phyloP scores from a whole-genome alignment of 177 flowering plant species.

The Telopea speciosissima region DNA sequence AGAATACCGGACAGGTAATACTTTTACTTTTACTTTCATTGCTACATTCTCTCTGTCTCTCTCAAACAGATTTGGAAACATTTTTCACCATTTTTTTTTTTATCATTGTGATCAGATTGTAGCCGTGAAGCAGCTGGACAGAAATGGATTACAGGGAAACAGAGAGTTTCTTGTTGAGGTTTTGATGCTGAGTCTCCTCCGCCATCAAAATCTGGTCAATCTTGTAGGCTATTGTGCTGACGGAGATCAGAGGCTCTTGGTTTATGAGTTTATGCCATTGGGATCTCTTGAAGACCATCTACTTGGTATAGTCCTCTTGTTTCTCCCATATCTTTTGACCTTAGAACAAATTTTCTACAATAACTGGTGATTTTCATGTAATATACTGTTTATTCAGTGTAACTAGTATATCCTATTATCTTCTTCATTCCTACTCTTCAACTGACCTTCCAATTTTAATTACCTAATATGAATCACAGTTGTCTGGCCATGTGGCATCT shows the following conservation, averaged over 20 bases:
- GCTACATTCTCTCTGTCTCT: too few relatives aligned
- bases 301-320: neutral
- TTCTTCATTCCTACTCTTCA: too few relatives aligned
- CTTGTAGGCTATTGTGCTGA: neutral
- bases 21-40: too few relatives aligned
- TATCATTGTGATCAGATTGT: conserved; percentile 1
- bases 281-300: conserved; percentile 3
- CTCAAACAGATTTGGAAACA: too few relatives aligned
- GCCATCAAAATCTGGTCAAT: conserved; percentile 4
- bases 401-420: too few relatives aligned
- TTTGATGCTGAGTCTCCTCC: conserved; percentile 5
- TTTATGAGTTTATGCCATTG: conserved; percentile 1
- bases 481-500: too few relatives aligned
- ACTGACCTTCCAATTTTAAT: too few relatives aligned
- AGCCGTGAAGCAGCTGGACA: conserved; percentile 1
- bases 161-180: conserved; percentile 4
- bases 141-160: conserved; percentile 5
- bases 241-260: conserved; percentile 4
- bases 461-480: too few relatives aligned
- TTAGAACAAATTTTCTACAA: too few relatives aligned
- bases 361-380: too few relatives aligned
- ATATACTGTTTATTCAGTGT: too few relatives aligned
- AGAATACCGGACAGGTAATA: conserved; percentile 19
- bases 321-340: too few relatives aligned
- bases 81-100: neutral